phyloP scores from a whole-genome alignment of 2,329 filamentous ascomycete species.

The Arthrinium puccinioides region DNA sequence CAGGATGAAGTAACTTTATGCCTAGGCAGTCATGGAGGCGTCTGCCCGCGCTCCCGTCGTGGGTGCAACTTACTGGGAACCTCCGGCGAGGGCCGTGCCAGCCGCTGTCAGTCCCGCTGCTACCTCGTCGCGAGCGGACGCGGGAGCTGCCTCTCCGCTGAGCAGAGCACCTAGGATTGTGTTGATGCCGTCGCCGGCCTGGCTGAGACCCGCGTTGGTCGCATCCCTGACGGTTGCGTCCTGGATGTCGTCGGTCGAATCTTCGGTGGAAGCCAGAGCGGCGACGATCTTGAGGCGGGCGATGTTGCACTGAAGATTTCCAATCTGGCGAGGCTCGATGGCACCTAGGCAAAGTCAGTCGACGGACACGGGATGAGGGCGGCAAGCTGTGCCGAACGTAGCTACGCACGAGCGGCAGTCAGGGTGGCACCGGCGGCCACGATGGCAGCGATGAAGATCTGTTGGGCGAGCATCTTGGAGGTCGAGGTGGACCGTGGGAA shows the following conservation, averaged over 20 bases:
- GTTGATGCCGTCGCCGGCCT: slow-evolving; percentile 2
- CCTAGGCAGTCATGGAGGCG: background rate
- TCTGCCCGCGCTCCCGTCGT: background rate
- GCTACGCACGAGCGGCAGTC: slow-evolving; percentile 1
- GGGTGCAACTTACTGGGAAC: background rate
- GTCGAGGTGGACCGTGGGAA: too few species aligned
- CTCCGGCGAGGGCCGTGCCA: background rate
- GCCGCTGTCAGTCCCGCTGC: background rate
- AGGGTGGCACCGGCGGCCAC: background rate
- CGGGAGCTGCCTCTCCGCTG: background rate
- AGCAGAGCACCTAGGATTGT: background rate
- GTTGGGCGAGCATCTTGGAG: slow-evolving; percentile 1
- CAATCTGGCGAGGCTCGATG: background rate
- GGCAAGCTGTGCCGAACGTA: too few species aligned
- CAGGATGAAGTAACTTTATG: background rate
- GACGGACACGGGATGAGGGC: too few species aligned
- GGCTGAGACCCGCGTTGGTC: background rate
- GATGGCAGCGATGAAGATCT: background rate
- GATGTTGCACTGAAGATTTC: background rate
- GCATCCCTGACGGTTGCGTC: background rate
- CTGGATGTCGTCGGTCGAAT: background rate
- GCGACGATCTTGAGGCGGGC: background rate
- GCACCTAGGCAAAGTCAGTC: background rate
- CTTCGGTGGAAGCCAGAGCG: background rate
- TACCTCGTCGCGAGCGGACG: background rate